phyloP scores from a whole-genome alignment of 2,329 filamentous ascomycete genomes.

The Colletotrichum tabaci region DNA sequence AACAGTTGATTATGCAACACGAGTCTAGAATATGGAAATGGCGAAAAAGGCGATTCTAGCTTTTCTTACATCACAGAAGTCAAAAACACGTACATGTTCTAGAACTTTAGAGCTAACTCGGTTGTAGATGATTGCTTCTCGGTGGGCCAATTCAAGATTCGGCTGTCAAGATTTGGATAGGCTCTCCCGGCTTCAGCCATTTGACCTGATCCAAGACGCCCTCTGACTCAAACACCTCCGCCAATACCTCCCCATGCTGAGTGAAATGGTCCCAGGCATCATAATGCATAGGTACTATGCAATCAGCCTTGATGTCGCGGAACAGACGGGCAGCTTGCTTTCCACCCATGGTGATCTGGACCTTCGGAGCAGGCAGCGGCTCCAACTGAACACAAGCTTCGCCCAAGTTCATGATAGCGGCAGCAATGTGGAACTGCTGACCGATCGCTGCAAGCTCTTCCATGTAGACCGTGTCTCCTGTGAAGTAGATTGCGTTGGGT shows the following conservation, averaged over 20 bases:
- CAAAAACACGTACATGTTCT: too few relatives aligned
- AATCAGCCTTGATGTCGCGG: constrained; percentile 56
- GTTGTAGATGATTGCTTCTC: too few relatives aligned
- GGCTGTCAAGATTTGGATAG: constrained; percentile 20
- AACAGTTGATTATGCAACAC: too few relatives aligned
- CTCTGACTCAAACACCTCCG: constrained; percentile 51
- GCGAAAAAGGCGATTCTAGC: too few relatives aligned
- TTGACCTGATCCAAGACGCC: constrained; percentile 52
- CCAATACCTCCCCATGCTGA: constrained; percentile 51
- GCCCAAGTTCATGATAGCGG: constrained; percentile 1
- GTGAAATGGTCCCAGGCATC: constrained; percentile 60
- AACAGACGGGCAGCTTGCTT: constrained; percentile 56
- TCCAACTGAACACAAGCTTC: not conserved
- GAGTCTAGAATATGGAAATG: too few relatives aligned
- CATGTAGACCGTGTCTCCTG: not conserved
- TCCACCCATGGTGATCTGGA: constrained; percentile 60
- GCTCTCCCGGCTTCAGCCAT: constrained; percentile 53
- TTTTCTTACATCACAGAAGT: too few relatives aligned
- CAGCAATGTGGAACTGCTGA: not conserved
- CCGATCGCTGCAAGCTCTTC: not conserved
- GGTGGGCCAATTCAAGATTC: too few relatives aligned
- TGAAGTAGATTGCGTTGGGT: constrained; percentile 2
- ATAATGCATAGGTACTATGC: constrained; percentile 64
- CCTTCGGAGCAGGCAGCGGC: too few relatives aligned
- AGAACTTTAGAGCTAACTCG: too few relatives aligned